These are phyloP conservation scores for bread wheat (Triticum aestivum) DNA, from an alignment of 176 grass and related monocot genomes.

Conservation along the genomic window IWGSC_CS_RefSeq_v2.1 NC_057812.1:146931550-146932049, in stretches of 20 bases:
- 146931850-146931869: not conserved
- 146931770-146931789: not conserved
- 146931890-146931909: not conserved
- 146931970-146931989: not conserved
- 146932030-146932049: too few relatives aligned
- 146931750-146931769: not conserved
- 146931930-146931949: not conserved
- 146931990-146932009: too few relatives aligned
- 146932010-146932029: too few relatives aligned
- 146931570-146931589: not conserved
- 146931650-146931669: not conserved
- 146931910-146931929: not conserved
- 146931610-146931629: slow-evolving; percentile 11
- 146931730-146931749: not conserved
- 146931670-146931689: not conserved
- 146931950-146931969: not conserved
- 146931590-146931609: not conserved
- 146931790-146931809: not conserved
- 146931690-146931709: not conserved
- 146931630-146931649: not conserved
- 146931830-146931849: not conserved
- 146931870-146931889: not conserved
- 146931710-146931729: not conserved
- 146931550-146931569: not conserved
- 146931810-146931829: not conserved